phyloP scores from a whole-genome alignment of 2,329 filamentous ascomycete genomes.

The Penicillium sp. region DNA sequence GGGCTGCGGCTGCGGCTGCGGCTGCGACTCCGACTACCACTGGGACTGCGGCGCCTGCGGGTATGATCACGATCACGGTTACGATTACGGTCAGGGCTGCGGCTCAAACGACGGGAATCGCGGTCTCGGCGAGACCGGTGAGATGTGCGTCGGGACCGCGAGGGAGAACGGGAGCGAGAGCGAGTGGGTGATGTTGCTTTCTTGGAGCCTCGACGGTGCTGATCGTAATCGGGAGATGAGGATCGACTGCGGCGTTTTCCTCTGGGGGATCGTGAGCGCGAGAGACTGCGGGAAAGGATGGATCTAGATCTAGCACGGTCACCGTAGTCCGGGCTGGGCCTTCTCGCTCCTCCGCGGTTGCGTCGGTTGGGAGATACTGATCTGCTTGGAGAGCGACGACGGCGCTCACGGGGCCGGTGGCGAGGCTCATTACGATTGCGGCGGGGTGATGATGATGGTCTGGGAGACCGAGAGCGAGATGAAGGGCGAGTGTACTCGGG shows the following conservation, averaged over 20 bases:
- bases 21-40: slow-evolving; percentile 32
- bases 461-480: slow-evolving; percentile 35
- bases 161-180: slow-evolving; percentile 42
- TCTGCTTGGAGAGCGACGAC: slow-evolving; percentile 24
- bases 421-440: slow-evolving; percentile 32
- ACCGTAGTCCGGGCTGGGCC: slow-evolving; percentile 44
- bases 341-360: slow-evolving; percentile 37
- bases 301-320: slow-evolving; percentile 55
- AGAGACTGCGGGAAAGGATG: slow-evolving; percentile 50
- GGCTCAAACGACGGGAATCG: slow-evolving; percentile 34
- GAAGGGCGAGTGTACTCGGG: slow-evolving; percentile 33
- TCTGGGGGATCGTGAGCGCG: slow-evolving; percentile 60
- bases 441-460: slow-evolving; percentile 21
- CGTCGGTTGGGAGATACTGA: slow-evolving; percentile 45
- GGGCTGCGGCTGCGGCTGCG: slow-evolving; percentile 33
- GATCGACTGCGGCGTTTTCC: slow-evolving; percentile 44
- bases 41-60: slow-evolving; percentile 10
- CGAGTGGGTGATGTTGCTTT: not conserved
- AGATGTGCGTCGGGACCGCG: slow-evolving; percentile 38
- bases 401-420: slow-evolving; percentile 30
- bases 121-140: slow-evolving; percentile 41
- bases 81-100: slow-evolving; percentile 36
- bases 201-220: slow-evolving; percentile 32
- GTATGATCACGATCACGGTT: slow-evolving; percentile 34
- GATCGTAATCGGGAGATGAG: slow-evolving; percentile 35